Percentiles rank a stretch among this genome's conserved stretches.
Evolutionary conservation across 225 moss, liverwort and hornwort species (phyloP).

Genomic region (Sphagnum contortum): DNA sequence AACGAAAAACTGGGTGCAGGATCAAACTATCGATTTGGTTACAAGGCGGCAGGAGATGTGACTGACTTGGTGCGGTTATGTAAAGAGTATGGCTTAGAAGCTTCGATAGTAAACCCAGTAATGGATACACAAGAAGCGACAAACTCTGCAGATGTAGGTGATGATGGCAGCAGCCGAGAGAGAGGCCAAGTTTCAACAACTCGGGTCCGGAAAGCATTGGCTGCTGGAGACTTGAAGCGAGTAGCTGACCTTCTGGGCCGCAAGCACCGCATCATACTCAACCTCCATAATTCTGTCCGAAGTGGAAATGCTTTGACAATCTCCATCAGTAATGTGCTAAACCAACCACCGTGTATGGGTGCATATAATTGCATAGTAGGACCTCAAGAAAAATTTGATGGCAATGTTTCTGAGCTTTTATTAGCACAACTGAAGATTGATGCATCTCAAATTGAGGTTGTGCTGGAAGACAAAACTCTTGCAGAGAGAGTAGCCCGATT

Average conservation of each 20-base stretch:
- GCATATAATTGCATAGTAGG: conserved; percentile 47
- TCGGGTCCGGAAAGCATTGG: conserved; percentile 66
- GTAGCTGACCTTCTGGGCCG: conserved; percentile 71
- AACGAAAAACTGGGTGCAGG: conserved; percentile 32
- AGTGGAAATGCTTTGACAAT: conserved; percentile 32
- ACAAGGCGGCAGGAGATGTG: conserved; percentile 83
- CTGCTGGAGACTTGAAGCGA: conserved; percentile 59
- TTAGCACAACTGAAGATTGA: conserved; percentile 26
- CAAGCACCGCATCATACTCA: conserved; percentile 63
- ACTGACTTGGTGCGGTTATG: conserved; percentile 82
- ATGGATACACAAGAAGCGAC: conserved; percentile 41
- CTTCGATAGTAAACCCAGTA: conserved; percentile 73
- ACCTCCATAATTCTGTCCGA: conserved; percentile 33
- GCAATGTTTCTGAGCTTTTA: conserved; percentile 9
- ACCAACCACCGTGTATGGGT: conserved; percentile 71
- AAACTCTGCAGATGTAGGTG: conserved; percentile 2
- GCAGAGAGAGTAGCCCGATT: conserved; percentile 45
- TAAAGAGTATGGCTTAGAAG: conserved; percentile 66
- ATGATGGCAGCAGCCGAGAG: conserved; percentile 41
- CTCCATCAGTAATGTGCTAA: conserved; percentile 55
- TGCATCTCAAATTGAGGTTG: conserved; percentile 23
- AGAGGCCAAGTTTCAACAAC: conserved; percentile 95
- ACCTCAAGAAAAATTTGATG: conserved; percentile 14
- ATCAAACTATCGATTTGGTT: conserved; percentile 92
- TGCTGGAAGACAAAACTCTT: conserved; percentile 49